Base-by-base conservation (phyloP, 129 eudicot species). In the Silybum marianum region DNA sequence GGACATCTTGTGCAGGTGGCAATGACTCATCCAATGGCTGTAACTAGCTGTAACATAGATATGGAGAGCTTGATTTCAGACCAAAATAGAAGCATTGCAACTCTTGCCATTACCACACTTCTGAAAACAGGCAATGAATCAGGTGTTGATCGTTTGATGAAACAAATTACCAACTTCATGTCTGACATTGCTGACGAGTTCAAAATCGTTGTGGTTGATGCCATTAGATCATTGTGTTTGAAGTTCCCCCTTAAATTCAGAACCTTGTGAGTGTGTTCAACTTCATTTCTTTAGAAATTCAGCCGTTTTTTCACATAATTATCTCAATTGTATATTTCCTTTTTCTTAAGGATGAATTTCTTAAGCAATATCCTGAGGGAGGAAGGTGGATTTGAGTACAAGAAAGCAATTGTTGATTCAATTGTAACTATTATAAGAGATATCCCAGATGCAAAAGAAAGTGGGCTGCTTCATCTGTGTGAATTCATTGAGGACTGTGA, bases 401-500 rank as follows among this genome's bases (percentile, higher is more conserved):
- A 95, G 77, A 95, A 95, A 86, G 97, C 99, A 78, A 95, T 95
- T 48, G 93, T 95, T 68, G 99, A 95, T 73, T 92, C 99, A n/a
- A 95, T 95, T 62, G 97, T 95, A 54, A 95, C 90, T 77, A 90
- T 95, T 40, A 95, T 95, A 72, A 85, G 97, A 81, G 97, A 95
- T 72, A 95, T 95, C 36, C 99, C 99, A 26, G 98, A 95, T 92
- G 99, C 99, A 32, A 95, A 95, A 91, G 99, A 95, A 74, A 86
- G 90, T 36, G 99, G 99, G 71, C 84, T 95, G 78, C 97, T 95
- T 73, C 99, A 95, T 89, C 89, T 95, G 42, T 95, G 99, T 87
- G 99, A 95, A 89, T 95, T 95, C 71, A 95, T 95, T 69, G 99
- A 95, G 87, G 99, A 95, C 81, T 95, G 99, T 76, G 99, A 95